These are phyloP conservation scores for Triadica sebifera DNA, from an alignment of 345 rosid species.

Conservation along the genomic window DNA sequence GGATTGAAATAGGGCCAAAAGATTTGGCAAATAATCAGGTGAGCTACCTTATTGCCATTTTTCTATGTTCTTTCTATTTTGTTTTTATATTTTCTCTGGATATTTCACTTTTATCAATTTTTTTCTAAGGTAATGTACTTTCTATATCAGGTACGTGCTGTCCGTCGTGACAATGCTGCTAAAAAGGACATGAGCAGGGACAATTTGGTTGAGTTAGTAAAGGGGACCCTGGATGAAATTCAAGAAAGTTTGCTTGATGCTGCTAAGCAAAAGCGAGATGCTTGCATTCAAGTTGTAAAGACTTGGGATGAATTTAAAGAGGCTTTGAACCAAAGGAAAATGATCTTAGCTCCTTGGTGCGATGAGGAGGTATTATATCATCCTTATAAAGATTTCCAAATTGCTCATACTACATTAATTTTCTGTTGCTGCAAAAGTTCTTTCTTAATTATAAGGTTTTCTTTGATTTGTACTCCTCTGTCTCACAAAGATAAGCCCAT, in stretches of 20 bases:
- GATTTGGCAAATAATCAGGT: slow-evolving; percentile 87
- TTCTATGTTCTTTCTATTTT: background rate
- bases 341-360: slow-evolving; percentile 99
- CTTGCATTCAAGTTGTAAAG: slow-evolving; percentile 56
- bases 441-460: slow-evolving; percentile 1
- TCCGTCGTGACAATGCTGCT: slow-evolving; percentile 74
- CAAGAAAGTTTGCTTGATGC: slow-evolving; percentile 61
- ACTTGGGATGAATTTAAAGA: slow-evolving; percentile 85
- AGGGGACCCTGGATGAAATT: slow-evolving; percentile 53
- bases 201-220: slow-evolving; percentile 58
- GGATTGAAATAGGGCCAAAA: slow-evolving; percentile 95
- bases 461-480: background rate
- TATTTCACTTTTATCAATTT: slow-evolving; percentile 5
- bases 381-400: background rate
- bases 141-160: slow-evolving; percentile 67
- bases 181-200: slow-evolving; percentile 63
- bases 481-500: too few species aligned
- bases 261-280: slow-evolving; percentile 72
- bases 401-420: background rate
- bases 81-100: background rate
- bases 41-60: slow-evolving; percentile 7
- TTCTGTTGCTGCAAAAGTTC: background rate
- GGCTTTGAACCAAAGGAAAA: slow-evolving; percentile 70
- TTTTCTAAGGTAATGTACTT: slow-evolving; percentile 8
- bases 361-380: slow-evolving; percentile 68